phyloP scores from a whole-genome alignment of 495 filamentous ascomycete species.

The Aspergillus wentii region DNA sequence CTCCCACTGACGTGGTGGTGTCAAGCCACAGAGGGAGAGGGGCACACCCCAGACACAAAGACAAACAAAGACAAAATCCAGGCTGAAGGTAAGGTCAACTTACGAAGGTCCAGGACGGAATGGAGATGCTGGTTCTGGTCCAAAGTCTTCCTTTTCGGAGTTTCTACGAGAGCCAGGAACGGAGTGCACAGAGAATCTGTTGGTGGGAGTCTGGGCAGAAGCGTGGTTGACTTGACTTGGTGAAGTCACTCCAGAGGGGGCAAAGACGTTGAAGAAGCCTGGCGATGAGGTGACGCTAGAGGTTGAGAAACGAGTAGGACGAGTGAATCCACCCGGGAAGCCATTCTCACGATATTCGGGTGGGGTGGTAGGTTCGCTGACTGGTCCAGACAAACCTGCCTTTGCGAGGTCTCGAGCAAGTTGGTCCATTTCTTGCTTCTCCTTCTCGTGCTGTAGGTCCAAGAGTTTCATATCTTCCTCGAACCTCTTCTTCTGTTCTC shows the following conservation, averaged over 20 bases:
- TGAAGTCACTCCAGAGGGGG: slow-evolving; percentile 65
- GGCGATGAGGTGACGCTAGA: slow-evolving; percentile 78
- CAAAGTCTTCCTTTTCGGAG: slow-evolving; percentile 43
- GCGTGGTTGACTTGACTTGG: slow-evolving; percentile 48
- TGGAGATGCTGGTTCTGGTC: slow-evolving; percentile 25
- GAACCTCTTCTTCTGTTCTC: slow-evolving; percentile 78
- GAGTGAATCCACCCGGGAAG: slow-evolving; percentile 67
- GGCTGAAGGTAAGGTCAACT: too few species aligned
- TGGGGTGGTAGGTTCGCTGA: slow-evolving; percentile 95
- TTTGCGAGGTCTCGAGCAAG: slow-evolving; percentile 71
- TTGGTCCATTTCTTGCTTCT: slow-evolving; percentile 76
- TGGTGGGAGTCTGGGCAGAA: slow-evolving; percentile 21
- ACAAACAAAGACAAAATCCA: too few species aligned
- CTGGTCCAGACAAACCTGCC: slow-evolving; percentile 61
- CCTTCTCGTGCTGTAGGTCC: slow-evolving; percentile 72
- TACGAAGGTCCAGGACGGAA: slow-evolving; percentile 37
- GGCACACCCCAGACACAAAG: too few species aligned
- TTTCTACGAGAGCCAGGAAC: slow-evolving; percentile 78
- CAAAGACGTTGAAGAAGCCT: slow-evolving; percentile 68
- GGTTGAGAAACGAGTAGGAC: slow-evolving; percentile 77
- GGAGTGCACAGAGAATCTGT: slow-evolving; percentile 66
- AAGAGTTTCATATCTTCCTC: slow-evolving; percentile 83
- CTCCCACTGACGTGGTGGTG: too few species aligned
- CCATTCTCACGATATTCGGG: slow-evolving; percentile 81
- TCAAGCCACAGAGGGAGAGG: too few species aligned